Conservation (phyloP, 345 rosid species). For the Syzygium aromaticum region DNA sequence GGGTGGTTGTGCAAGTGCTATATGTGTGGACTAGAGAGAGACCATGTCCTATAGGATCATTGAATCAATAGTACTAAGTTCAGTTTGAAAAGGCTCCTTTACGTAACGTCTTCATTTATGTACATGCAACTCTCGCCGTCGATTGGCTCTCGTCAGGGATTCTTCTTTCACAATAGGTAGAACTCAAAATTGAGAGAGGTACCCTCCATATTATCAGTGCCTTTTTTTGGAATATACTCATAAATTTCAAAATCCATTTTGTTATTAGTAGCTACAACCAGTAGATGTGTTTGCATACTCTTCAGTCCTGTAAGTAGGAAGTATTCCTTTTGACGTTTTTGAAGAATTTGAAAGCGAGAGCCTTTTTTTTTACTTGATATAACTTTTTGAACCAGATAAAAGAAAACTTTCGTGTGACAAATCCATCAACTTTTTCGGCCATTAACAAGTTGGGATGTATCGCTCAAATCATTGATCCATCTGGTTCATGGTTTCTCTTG, state of each 20-base stretch:
- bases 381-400: background rate
- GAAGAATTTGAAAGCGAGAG: too few relatives aligned
- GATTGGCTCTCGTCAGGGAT: background rate
- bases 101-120: rapidly evolving
- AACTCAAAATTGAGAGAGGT: background rate
- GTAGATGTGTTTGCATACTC: background rate
- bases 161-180: background rate
- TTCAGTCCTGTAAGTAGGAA: background rate
- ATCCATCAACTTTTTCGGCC: background rate
- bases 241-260: background rate
- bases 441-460: background rate
- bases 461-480: background rate
- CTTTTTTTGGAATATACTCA: background rate
- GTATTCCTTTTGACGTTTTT: background rate
- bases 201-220: background rate
- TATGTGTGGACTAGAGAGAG: too few relatives aligned
- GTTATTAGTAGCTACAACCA: background rate
- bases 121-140: background rate
- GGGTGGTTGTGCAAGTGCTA: too few relatives aligned
- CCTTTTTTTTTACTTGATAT: too few relatives aligned
- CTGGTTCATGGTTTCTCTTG: background rate
- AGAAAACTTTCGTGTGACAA: too few relatives aligned
- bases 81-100: background rate
- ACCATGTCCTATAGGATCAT: too few relatives aligned
- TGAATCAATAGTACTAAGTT: background rate